These are phyloP conservation scores for Oryza australiensis DNA, from an alignment of 176 grass and related monocot species.

Conservation along the genomic window DNA sequence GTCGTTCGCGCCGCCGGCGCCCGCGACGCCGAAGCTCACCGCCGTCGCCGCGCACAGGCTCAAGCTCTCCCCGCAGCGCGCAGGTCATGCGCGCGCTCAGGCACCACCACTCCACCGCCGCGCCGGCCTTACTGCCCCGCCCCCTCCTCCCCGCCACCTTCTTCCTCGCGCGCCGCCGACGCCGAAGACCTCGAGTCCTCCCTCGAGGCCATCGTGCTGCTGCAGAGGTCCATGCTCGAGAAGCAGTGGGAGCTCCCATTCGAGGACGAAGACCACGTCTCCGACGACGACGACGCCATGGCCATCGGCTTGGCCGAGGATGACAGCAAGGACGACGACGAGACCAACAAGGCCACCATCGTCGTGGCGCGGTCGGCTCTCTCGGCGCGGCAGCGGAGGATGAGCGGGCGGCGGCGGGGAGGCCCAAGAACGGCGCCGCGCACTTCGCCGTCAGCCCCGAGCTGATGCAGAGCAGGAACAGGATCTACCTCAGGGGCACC, in stretches of 20 bases:
- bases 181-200: constrained; percentile 49
- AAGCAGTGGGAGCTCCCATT: constrained; percentile 98
- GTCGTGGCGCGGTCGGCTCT: constrained; percentile 58
- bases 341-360: not conserved
- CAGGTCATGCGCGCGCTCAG: constrained; percentile 77
- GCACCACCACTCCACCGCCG: constrained; percentile 33
- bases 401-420: constrained; percentile 43
- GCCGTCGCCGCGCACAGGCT: constrained; percentile 39
- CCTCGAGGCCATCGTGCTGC: constrained; percentile 72
- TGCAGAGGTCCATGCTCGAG: constrained; percentile 92
- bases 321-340: not conserved
- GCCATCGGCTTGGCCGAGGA: constrained; percentile 15
- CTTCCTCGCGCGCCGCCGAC: not conserved
- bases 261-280: constrained; percentile 44
- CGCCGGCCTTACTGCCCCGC: constrained; percentile 37
- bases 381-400: constrained; percentile 73
- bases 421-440: constrained; percentile 28
- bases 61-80: constrained; percentile 48
- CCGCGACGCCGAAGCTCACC: constrained; percentile 47
- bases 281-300: not conserved
- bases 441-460: constrained; percentile 71
- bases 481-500: constrained; percentile 74
- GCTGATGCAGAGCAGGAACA: constrained; percentile 56
- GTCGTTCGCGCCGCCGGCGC: constrained; percentile 33
- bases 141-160: not conserved